Conservation (phyloP, 441 rosid species). For the Adansonia rubrostipa region DNA sequence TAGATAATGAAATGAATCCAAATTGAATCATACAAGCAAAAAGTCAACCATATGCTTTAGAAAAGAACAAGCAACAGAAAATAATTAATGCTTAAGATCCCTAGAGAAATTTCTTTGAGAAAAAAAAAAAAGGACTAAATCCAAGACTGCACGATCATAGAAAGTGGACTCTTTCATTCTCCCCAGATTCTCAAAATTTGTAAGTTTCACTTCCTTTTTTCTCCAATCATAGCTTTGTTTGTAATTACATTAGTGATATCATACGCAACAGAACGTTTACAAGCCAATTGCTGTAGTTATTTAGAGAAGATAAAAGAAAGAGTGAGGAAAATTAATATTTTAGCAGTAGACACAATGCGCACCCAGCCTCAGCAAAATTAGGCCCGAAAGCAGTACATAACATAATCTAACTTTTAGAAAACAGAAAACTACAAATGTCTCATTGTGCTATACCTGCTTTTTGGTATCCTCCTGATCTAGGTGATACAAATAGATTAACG, state of each 20-base stretch:
- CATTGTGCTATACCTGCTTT: slow-evolving; percentile 67
- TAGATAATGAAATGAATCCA: not conserved
- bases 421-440: not conserved
- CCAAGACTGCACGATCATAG: not conserved
- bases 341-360: not conserved
- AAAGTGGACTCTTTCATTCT: slow-evolving; percentile 8
- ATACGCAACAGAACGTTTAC: not conserved
- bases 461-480: slow-evolving; percentile 99
- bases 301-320: not conserved
- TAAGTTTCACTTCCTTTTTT: not conserved
- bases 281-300: not conserved
- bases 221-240: not conserved
- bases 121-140: not conserved
- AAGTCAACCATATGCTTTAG: not conserved
- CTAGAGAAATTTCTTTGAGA: too few relatives aligned
- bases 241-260: too few relatives aligned
- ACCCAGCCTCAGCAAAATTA: not conserved
- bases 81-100: not conserved
- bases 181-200: not conserved
- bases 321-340: not conserved
- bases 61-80: not conserved
- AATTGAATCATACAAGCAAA: not conserved
- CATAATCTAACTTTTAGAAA: slow-evolving; percentile 2
- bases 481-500: slow-evolving; percentile 89
- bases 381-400: not conserved